Percentiles rank a stretch among this genome's conserved stretches.
These are phyloP conservation scores for Trametes hirsuta DNA, from an alignment of 1,284 basidiomycete genomes.

Conservation along the genomic window DNA sequence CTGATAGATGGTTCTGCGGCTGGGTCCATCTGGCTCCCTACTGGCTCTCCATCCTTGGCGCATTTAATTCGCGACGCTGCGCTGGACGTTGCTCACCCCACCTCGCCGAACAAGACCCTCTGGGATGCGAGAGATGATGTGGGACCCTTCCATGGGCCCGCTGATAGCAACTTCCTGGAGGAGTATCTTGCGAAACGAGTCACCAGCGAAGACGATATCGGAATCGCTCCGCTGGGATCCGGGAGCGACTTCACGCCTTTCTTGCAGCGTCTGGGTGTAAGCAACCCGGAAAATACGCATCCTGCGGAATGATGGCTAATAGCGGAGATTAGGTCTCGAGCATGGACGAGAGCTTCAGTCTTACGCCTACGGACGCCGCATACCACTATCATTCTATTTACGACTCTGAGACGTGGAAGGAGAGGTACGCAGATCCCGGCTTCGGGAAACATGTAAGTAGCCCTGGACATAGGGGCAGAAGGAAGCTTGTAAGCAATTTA, in stretches of 20 bases:
- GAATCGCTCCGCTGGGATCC: conserved; percentile 50
- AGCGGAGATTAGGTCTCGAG: conserved; percentile 47
- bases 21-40: conserved; percentile 64
- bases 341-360: conserved; percentile 53
- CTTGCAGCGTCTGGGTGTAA: conserved; percentile 58
- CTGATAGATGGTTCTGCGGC: conserved; percentile 63
- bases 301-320: not conserved
- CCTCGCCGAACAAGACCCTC: conserved; percentile 50
- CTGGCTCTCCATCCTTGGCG: conserved; percentile 77
- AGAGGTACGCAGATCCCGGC: conserved; percentile 70
- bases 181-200: conserved; percentile 31
- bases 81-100: conserved; percentile 69
- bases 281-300: conserved; percentile 8
- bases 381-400: conserved; percentile 81
- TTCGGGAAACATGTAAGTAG: conserved; percentile 64
- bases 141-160: conserved; percentile 52
- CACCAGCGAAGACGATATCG: conserved; percentile 30
- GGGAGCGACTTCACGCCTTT: conserved; percentile 87
- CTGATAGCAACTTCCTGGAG: conserved; percentile 35
- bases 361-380: conserved; percentile 57
- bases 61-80: conserved; percentile 73
- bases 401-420: conserved; percentile 73
- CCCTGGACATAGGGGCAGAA: not conserved
- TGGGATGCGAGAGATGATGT: conserved; percentile 67
- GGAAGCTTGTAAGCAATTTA: not conserved